Conservation (phyloP, 768 basidiomycete species). For the Podaxis sp. region DNA sequence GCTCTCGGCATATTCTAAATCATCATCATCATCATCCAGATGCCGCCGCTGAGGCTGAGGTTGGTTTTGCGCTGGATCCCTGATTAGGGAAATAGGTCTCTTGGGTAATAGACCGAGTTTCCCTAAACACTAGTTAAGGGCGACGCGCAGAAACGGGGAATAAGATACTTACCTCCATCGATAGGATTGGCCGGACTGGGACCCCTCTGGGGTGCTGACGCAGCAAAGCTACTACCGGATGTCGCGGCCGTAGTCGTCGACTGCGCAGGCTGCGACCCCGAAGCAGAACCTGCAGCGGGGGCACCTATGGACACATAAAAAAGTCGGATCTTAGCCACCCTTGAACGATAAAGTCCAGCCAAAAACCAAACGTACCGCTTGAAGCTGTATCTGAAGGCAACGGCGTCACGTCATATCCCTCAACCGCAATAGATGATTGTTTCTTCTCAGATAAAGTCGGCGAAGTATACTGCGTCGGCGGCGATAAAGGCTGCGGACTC, state of each 20-base stretch:
- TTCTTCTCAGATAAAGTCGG: conserved; percentile 13
- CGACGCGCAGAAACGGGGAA: not conserved
- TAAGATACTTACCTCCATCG: conserved; percentile 27
- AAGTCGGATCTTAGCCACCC: not conserved
- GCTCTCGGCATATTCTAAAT: conserved; percentile 72
- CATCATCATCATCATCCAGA: conserved; percentile 43
- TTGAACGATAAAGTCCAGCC: not conserved
- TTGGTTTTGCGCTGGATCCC: conserved; percentile 20
- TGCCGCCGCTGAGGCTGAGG: conserved; percentile 16
- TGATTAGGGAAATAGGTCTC: conserved; percentile 57
- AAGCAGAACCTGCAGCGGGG: not conserved
- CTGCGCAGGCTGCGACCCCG: not conserved
- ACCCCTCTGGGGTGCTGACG: conserved; percentile 12
- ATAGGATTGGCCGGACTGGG: conserved; percentile 24
- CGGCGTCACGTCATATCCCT: conserved; percentile 20
- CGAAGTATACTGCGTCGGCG: conserved; percentile 10
- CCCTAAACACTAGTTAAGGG: conserved; percentile 31
- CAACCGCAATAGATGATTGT: conserved; percentile 11
- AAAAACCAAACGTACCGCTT: not conserved
- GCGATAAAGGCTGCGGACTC: conserved; percentile 14
- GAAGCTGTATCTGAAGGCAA: not conserved
- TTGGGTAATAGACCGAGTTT: conserved; percentile 74
- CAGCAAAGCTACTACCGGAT: not conserved
- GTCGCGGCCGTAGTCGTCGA: conserved; percentile 5
- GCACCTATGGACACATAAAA: not conserved